These are phyloP conservation scores for Cladosporium velox DNA, from an alignment of 2,329 filamentous ascomycete genomes.

Conservation along the genomic window DNA sequence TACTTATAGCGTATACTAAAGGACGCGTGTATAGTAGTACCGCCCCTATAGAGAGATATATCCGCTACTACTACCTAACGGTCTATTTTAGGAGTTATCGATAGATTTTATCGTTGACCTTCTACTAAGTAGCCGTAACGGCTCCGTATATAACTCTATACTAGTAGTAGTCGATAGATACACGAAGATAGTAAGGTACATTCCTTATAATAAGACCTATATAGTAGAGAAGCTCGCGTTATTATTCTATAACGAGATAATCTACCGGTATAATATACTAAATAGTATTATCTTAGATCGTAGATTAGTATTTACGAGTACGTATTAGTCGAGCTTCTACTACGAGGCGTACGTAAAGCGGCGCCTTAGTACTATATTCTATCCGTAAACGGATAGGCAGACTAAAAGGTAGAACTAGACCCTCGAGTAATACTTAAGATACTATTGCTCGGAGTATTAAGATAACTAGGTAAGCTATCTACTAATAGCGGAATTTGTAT, in stretches of 20 bases:
- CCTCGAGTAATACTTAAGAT: not conserved
- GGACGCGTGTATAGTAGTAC: not conserved
- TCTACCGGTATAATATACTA: too few relatives aligned
- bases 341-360: too few relatives aligned
- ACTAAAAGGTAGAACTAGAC: too few relatives aligned
- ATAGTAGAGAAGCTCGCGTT: not conserved
- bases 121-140: not conserved
- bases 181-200: not conserved
- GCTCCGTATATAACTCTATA: not conserved
- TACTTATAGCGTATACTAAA: not conserved
- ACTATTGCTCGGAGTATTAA: not conserved
- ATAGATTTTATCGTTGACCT: conserved; percentile 7
- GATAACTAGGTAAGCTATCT: not conserved
- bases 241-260: too few relatives aligned
- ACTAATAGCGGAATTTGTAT: not conserved
- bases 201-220: not conserved
- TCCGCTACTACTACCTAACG: too few relatives aligned
- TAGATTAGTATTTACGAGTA: too few relatives aligned
- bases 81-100: not conserved
- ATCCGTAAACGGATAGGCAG: too few relatives aligned
- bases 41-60: not conserved
- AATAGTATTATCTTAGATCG: too few relatives aligned
- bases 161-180: not conserved
- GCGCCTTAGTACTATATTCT: too few relatives aligned
- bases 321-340: too few relatives aligned